These are phyloP conservation scores for Sphagnum magellanicum DNA, from an alignment of 228 moss, liverwort and hornwort genomes.

Conservation along the genomic window DNA sequence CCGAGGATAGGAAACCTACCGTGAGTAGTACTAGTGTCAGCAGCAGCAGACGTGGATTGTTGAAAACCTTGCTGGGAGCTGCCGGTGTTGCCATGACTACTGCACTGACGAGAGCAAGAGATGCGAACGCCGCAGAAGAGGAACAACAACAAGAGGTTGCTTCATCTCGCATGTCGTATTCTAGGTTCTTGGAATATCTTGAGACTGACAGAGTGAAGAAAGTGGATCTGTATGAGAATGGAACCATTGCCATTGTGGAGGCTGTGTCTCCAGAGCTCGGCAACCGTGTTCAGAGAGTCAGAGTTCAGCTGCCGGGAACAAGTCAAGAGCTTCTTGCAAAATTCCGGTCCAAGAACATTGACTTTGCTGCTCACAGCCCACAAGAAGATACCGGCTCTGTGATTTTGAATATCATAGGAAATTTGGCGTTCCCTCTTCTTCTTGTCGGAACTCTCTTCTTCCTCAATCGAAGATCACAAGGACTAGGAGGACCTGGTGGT, in stretches of 20 bases:
- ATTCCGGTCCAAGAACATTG: slow-evolving; percentile 53
- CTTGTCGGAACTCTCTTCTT: slow-evolving; percentile 50
- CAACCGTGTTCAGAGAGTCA: slow-evolving; percentile 46
- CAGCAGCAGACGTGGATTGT: slow-evolving; percentile 25
- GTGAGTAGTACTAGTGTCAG: slow-evolving; percentile 5
- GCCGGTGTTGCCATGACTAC: slow-evolving; percentile 23
- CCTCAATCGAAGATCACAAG: slow-evolving; percentile 33
- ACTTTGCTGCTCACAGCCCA: slow-evolving; percentile 45
- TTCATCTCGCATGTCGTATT: slow-evolving; percentile 54
- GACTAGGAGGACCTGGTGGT: slow-evolving; percentile 45
- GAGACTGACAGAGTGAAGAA: slow-evolving; percentile 56
- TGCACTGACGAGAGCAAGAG: slow-evolving; percentile 10
- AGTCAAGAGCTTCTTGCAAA: slow-evolving; percentile 47
- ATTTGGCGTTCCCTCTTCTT: slow-evolving; percentile 46
- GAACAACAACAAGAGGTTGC: slow-evolving; percentile 26
- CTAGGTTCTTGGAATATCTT: slow-evolving; percentile 53
- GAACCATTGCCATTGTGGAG: slow-evolving; percentile 56
- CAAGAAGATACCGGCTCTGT: slow-evolving; percentile 46
- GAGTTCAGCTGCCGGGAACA: slow-evolving; percentile 51
- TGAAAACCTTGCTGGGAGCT: slow-evolving; percentile 37
- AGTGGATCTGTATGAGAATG: slow-evolving; percentile 56
- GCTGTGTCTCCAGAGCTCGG: slow-evolving; percentile 56
- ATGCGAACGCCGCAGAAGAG: slow-evolving; percentile 43
- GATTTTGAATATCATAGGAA: slow-evolving; percentile 37
- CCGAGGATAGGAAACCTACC: too few species aligned